These are phyloP conservation scores for Durusdinium trenchii DNA, from an alignment of 73 alveolate genomes.

Conservation along the genomic window DNA sequence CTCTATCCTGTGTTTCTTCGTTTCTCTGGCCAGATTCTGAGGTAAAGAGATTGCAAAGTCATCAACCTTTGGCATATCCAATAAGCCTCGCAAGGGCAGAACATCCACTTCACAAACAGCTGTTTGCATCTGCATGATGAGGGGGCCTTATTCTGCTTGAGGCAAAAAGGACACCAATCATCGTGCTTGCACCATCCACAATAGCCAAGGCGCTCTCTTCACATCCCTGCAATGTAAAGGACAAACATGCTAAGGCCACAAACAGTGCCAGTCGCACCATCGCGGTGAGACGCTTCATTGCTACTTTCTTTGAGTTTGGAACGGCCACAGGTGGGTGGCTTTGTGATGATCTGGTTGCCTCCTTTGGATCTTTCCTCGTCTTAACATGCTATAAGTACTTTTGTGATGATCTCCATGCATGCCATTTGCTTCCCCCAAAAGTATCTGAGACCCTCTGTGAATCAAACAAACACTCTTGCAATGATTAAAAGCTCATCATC, in stretches of 20 bases:
- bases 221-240: constrained; percentile 76
- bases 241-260: background rate
- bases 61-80: constrained; percentile 60
- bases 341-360: no score
- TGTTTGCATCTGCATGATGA: background rate
- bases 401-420: no score
- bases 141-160: background rate
- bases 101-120: background rate
- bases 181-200: background rate
- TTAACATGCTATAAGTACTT: no score
- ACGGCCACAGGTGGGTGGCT: no score
- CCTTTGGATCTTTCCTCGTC: no score
- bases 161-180: background rate
- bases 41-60: constrained; percentile 78
- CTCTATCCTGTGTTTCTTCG: no score
- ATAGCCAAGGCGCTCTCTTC: constrained; percentile 34
- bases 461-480: no score
- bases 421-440: no score
- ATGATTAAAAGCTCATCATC: no score
- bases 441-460: no score
- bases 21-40: background rate
- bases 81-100: background rate
- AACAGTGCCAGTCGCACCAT: background rate
- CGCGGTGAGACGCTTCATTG: no score
- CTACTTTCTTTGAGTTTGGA: no score